Evolutionary conservation across 805 yeast species (phyloP), one percentile per base, ranked within the genome.

Genomic region (Maudiozyma pseudohumilis): DNA sequence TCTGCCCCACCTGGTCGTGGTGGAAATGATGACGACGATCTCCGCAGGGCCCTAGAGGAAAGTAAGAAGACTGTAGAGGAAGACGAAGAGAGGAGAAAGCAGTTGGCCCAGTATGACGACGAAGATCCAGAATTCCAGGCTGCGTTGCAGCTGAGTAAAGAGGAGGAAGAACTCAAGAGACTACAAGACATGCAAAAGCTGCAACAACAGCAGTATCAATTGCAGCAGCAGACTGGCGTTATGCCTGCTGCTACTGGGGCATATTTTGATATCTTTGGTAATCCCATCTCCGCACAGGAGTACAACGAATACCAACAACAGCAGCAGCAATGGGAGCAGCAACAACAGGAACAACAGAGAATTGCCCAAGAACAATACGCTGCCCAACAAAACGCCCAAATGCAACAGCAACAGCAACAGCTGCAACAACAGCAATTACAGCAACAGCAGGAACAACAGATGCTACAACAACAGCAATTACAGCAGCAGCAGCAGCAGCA

Each of bases 41-140:
- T 89, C 47, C 79, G 76, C 58, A 69, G 70, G 34, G 96, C 95
- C 0, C 64, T 89, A 37, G 95, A 82, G 48, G 80, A 80, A 52
- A 80, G 94, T 36, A 73, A 75, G 52, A 58, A 69, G 49, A 84
- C 95, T 2, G 96, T 94, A 1, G 87, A 81, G 46, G 88, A 83
- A 44, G 96, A 87, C 47, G 82, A 76, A 44, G 68, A 67, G 37
- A 68, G 79, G 44, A 66, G 77, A 48, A 63, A 65, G 34, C 56
- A 46, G 27, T 25, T 45, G 29, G 39, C 39, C 10, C 34, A 38
- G 10, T 43, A 42, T 29, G 42, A 45, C 28, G 46, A 52, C 12
- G 50, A 51, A 30, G 57, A 55, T 31, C 50, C 52, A 13, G 60
- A 56, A 36, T 40, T 54, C 24, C 52, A 50, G 34, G 48, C 59